Conservation (phyloP, 2,329 filamentous ascomycete genomes). For the Ilyonectria sp. region DNA sequence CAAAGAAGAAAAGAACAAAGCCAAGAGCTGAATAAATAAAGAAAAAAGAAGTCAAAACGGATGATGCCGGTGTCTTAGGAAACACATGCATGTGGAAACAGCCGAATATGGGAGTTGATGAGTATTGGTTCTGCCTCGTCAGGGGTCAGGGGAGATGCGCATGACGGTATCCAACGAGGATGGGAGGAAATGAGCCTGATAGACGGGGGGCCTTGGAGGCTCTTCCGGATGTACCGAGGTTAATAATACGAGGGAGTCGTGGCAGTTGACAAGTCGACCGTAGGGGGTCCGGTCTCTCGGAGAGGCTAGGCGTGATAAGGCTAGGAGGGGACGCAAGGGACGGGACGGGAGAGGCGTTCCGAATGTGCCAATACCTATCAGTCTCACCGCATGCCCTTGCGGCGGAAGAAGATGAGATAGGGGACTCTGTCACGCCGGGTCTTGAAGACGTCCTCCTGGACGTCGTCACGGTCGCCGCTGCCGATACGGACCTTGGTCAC, state of each 20-base stretch:
- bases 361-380: neutral
- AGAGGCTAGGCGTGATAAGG: neutral
- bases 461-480: conserved; percentile 52
- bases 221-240: conserved; percentile 11
- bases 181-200: conserved; percentile 2
- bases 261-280: conserved; percentile 7
- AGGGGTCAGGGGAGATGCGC: conserved; percentile 1
- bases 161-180: conserved; percentile 14
- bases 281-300: neutral
- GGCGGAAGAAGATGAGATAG: conserved; percentile 63
- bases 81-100: conserved; percentile 5
- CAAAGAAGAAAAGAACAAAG: conserved; percentile 1
- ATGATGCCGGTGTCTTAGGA: neutral
- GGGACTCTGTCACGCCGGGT: conserved; percentile 57
- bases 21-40: conserved; percentile 1
- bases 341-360: neutral
- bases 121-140: neutral
- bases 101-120: neutral
- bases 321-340: neutral
- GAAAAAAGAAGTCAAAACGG: neutral
- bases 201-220: neutral
- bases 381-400: conserved; percentile 51
- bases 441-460: conserved; percentile 58
- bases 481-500: conserved; percentile 61
- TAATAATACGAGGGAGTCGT: neutral